phyloP scores from a whole-genome alignment of 371 early-diverging fungal genomes.

The Catenaria anguillulae region DNA sequence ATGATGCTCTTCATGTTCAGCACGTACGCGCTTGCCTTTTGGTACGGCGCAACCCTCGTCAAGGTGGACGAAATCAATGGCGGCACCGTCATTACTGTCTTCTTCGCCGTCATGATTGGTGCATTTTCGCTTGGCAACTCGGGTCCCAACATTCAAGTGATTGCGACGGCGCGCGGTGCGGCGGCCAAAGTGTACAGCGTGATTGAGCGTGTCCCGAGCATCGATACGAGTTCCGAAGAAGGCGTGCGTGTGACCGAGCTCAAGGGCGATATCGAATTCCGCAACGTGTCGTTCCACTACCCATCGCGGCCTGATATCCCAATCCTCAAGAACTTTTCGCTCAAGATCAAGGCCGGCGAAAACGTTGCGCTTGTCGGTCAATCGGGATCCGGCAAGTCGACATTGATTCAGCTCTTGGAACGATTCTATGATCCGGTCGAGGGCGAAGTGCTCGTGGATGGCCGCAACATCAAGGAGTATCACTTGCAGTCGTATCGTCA shows the following conservation, averaged over 20 bases:
- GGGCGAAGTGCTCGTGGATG: slow-evolving; percentile 54
- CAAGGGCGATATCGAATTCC: slow-evolving; percentile 23
- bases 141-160: slow-evolving; percentile 37
- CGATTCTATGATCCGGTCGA: slow-evolving; percentile 69
- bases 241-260: slow-evolving; percentile 13
- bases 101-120: slow-evolving; percentile 58
- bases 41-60: slow-evolving; percentile 52
- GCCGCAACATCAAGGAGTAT: slow-evolving; percentile 43
- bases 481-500: slow-evolving; percentile 56
- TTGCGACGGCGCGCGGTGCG: slow-evolving; percentile 49
- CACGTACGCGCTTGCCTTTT: slow-evolving; percentile 63
- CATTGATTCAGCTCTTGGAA: slow-evolving; percentile 68
- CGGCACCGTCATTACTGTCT: slow-evolving; percentile 41
- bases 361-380: slow-evolving; percentile 64
- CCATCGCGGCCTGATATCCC: slow-evolving; percentile 59
- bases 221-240: slow-evolving; percentile 27
- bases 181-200: slow-evolving; percentile 52
- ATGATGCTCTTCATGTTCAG: slow-evolving; percentile 47
- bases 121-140: slow-evolving; percentile 28
- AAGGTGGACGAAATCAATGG: slow-evolving; percentile 27
- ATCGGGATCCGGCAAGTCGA: slow-evolving; percentile 82
- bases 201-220: slow-evolving; percentile 56
- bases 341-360: slow-evolving; percentile 32
- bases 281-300: slow-evolving; percentile 50
- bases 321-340: slow-evolving; percentile 39